Evolutionary conservation across 352 stramenopile genomes (phyloP).

Genomic region (Phytophthora pisi): DNA sequence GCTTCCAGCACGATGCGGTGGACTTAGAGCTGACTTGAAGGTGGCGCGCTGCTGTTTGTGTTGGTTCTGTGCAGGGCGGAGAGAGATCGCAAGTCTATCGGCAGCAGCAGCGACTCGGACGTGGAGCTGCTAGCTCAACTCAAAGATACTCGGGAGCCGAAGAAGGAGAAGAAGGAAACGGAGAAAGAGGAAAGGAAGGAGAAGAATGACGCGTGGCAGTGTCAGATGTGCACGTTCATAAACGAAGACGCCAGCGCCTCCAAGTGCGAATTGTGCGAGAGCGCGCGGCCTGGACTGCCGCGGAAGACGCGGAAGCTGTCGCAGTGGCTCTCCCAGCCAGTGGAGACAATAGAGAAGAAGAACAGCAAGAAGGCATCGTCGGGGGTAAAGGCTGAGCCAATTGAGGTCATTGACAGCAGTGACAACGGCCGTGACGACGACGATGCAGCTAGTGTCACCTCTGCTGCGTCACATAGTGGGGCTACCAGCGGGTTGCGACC

Average conservation of each 20-base stretch:
- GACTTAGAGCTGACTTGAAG: background rate
- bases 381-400: background rate
- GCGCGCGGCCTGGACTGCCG: slow-evolving; percentile 21
- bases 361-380: slow-evolving; percentile 12
- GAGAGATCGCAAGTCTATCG: slow-evolving; percentile 12
- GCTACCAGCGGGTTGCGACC: background rate
- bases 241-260: slow-evolving; percentile 33
- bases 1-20: background rate
- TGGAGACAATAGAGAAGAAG: slow-evolving; percentile 16
- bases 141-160: background rate
- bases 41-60: background rate
- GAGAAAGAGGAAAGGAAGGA: background rate
- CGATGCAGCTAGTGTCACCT: slow-evolving; percentile 13
- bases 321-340: slow-evolving; percentile 49
- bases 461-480: background rate
- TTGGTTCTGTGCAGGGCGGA: slow-evolving; percentile 9
- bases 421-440: slow-evolving; percentile 38
- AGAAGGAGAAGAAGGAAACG: background rate
- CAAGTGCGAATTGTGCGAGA: slow-evolving; percentile 53
- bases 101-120: slow-evolving; percentile 44
- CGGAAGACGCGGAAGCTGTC: slow-evolving; percentile 44
- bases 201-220: slow-evolving; percentile 37
- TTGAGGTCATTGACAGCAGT: slow-evolving; percentile 49
- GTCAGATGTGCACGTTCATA: slow-evolving; percentile 52
- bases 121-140: slow-evolving; percentile 17